Base-by-base conservation (phyloP, 2,329 filamentous ascomycete species). In the Leptographium flavum region DNA sequence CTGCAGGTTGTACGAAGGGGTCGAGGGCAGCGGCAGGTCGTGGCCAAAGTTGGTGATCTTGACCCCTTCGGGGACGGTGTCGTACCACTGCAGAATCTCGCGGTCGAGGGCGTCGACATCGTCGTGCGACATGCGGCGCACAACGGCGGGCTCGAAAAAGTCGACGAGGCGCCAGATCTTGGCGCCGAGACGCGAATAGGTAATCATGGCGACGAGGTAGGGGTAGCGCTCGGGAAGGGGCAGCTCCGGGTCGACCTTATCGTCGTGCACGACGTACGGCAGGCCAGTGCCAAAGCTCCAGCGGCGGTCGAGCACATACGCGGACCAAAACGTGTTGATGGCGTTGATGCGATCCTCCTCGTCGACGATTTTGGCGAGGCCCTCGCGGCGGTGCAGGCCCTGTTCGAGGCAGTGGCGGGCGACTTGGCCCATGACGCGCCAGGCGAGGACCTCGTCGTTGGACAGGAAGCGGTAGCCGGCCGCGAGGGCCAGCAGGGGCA, bases 61-160 rank as follows among this genome's bases (percentile, higher is more conserved):
- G 46, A 77, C 65, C 44, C 73, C 69, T 14, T 69, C 79, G 51
- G 58, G 90, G 61, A 94, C 75, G 14, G 73, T 71, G 15, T 83
- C 79, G 55, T 93, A 90, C 90, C 90, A 96, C 52, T 86, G 77
- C 5, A 92, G 66, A 40, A 94, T 81, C 55, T 93, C 83, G 48
- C 80, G 81, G 57, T 95, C 88, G 7, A 95, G 70, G 41, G 78
- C 79, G 25, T 83, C 81, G 47, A 94, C 84, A 50, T 90, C 82
- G 49, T 84, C 79, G 28, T 76, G 74, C 49, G 79, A 79, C 44
- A 84, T 68, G 33, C 83, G 79, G 31, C 73, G 70, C 1, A 75
- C 69, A n/a, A 76, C 66, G 36, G 70, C 61, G 0, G 69, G 68
- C 22, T 83, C 79, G 38, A 78, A 79, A 40, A 81, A 77, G 31